Percentiles rank a stretch among this genome's conserved stretches.
phyloP scores from a whole-genome alignment of 1,139 yeast species.

The Magnusiomyces tetraspermus region DNA sequence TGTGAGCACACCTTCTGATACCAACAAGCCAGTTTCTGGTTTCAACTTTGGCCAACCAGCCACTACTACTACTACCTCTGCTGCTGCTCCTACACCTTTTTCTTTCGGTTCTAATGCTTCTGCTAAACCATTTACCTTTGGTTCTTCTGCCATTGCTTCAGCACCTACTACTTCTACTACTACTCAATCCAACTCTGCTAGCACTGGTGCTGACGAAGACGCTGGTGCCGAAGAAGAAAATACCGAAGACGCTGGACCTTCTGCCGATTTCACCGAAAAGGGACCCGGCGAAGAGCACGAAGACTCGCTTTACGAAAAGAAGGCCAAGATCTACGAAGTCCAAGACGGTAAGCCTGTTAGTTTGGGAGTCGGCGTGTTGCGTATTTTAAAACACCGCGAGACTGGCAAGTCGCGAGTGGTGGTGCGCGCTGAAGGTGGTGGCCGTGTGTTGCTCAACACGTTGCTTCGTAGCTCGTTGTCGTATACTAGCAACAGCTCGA shows the following conservation, averaged over 20 bases:
- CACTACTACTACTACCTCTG: not conserved
- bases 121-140: slow-evolving; percentile 19
- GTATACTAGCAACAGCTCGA: slow-evolving; percentile 31
- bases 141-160: slow-evolving; percentile 10
- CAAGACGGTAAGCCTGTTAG: slow-evolving; percentile 23
- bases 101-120: slow-evolving; percentile 16
- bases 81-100: slow-evolving; percentile 10
- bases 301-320: slow-evolving; percentile 49
- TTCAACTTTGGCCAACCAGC: not conserved
- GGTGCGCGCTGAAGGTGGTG: slow-evolving; percentile 83
- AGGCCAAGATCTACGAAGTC: slow-evolving; percentile 58
- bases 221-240: slow-evolving; percentile 16
- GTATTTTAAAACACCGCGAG: slow-evolving; percentile 51
- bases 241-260: slow-evolving; percentile 15
- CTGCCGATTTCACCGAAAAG: slow-evolving; percentile 32
- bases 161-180: slow-evolving; percentile 8
- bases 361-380: slow-evolving; percentile 74
- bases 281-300: slow-evolving; percentile 87
- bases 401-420: slow-evolving; percentile 59
- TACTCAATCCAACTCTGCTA: slow-evolving; percentile 17
- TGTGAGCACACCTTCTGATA: too few relatives aligned
- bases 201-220: slow-evolving; percentile 14
- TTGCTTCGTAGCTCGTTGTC: slow-evolving; percentile 47
- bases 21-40: not conserved
- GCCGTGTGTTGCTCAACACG: slow-evolving; percentile 67